Evolutionary conservation across 352 stramenopile genomes (phyloP), one percentile per base, ranked within the genome.

Genomic region (Phytophthora quininea): DNA sequence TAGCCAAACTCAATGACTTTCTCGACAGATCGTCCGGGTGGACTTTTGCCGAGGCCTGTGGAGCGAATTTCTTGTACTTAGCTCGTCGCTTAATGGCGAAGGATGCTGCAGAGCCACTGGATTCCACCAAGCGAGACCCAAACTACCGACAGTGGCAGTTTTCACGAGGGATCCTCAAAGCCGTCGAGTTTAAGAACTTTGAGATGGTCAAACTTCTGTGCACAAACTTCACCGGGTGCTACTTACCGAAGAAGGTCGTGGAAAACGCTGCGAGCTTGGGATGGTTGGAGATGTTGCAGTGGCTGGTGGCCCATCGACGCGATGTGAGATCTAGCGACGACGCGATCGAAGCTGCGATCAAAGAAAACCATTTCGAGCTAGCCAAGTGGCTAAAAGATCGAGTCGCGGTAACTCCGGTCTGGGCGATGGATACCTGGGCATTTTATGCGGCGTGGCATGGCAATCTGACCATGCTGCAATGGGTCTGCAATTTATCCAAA

Each of bases 61-160:
- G 37, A 2, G 48, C 38, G 31, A 69, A 69, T 49, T 64, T 64
- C 15, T 27, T 35, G 14, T 47, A 27, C 56, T 37, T 57, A 24
- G 48, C 55, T 3, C 40, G n/a, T 15, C 48, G 33, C 10, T 27
- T 65, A 14, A 31, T 60, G 54, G 48, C 40, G n/a, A 48, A 24
- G 14, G 40, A 57, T 5, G 19, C 53, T 15, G 11, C 54, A 6
- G 11, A 65, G 30, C 63, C 42, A 43, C 1, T 54, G 11, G 54
- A 58, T 48, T 50, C 45, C 35, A 30, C 37, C 6, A 53, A 57
- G 45, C 15, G 53, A 9, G 32, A 30, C 24, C 62, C 38, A 1
- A 27, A 14, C 2, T 24, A 64, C 12, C 63, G 63, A 24, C 55
- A 65, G n/a, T 69, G 48, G 54, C 62, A 69, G 31, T 69, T 69